Percentiles rank a stretch among this genome's conserved stretches.
phyloP scores from a whole-genome alignment of 352 stramenopile species.

The Phytophthora ohioensis region DNA sequence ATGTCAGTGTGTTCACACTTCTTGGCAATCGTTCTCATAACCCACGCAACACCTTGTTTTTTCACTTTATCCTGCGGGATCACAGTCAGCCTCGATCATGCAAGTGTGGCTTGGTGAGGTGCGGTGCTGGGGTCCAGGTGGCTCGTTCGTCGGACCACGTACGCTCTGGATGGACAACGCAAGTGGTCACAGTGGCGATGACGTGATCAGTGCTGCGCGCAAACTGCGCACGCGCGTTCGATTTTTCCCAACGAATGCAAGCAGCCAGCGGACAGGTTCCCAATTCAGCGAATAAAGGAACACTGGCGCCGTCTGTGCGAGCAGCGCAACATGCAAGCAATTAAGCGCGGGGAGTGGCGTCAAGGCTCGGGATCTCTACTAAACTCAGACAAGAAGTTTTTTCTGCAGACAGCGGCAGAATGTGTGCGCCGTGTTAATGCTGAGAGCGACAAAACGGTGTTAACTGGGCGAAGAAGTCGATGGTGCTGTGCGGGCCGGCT shows the following conservation, averaged over 20 bases:
- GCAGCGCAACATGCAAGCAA: too few species aligned
- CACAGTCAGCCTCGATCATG: slow-evolving; percentile 6
- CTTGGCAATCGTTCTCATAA: too few species aligned
- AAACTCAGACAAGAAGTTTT: too few species aligned
- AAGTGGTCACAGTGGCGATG: background rate
- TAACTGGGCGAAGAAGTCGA: slow-evolving; percentile 9
- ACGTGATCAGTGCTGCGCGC: too few species aligned
- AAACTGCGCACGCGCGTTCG: too few species aligned
- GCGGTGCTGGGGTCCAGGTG: slow-evolving; percentile 1
- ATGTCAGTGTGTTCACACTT: too few species aligned
- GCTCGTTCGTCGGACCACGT: background rate
- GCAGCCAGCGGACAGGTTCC: too few species aligned
- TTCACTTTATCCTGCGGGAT: slow-evolving; percentile 5
- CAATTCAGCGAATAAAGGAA: background rate
- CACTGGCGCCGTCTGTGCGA: background rate
- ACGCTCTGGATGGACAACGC: slow-evolving; percentile 10
- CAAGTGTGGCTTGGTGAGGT: background rate
- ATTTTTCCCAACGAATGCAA: too few species aligned
- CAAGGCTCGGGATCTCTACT: too few species aligned
- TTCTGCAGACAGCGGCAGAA: background rate
- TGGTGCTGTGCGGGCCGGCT: background rate
- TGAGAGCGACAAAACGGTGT: slow-evolving; percentile 1
- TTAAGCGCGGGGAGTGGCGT: too few species aligned
- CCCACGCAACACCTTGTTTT: slow-evolving; percentile 7
- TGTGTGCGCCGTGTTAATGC: background rate